Evolutionary conservation across 306 rosid genomes (phyloP), one percentile per base, ranked within the genome.

Genomic region (Quercus ilex): DNA sequence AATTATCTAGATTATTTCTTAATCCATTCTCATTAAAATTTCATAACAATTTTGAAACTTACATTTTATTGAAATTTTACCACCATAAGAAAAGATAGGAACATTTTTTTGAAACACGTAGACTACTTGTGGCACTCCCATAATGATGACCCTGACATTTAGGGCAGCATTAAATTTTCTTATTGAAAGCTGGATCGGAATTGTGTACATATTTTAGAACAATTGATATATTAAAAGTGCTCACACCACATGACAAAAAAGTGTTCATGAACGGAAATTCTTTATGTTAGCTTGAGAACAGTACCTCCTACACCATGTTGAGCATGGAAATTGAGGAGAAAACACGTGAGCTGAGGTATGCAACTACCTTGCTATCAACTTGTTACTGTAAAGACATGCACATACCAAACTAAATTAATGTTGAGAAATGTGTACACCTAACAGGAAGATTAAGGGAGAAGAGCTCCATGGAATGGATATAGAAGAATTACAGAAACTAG

Each of bases 311-410:
- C 21, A 63, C 81, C 19, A 55, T 23, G 19, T 43, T 85, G 69
- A 81, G 56, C 33, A 79, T 41, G 12, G 63, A 85, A 74, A 55
- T 85, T 23, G 78, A n/a, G 6, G 79, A 85, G 60, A 85, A 71
- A 55, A 85, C 78, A 6, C 56, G 13, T 21, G 88, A 85, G 55
- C 75, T 85, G 3, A 85, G 83, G 88, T 85, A 18, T 1, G 21
- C 2, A 26, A 38, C 17, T 14, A 8, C 15, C n/a, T 28, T 9
- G 55, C 31, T 70, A 21, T 63, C 69, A 63, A 5, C 19, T 63
- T 28, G 41, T 63, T 26, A 28, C 18, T 2, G 38, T 14, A 63
- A 26, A 21, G 20, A 26, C 69, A 63, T 63, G 69, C 41, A 15
- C 12, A 65, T 63, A 12, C 41, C 69, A 63, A 20, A 2, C 3